Evolutionary conservation across 805 yeast genomes (phyloP), one percentile per base, ranked within the genome.

Genomic region (Wickerhamomyces xylosicus): DNA sequence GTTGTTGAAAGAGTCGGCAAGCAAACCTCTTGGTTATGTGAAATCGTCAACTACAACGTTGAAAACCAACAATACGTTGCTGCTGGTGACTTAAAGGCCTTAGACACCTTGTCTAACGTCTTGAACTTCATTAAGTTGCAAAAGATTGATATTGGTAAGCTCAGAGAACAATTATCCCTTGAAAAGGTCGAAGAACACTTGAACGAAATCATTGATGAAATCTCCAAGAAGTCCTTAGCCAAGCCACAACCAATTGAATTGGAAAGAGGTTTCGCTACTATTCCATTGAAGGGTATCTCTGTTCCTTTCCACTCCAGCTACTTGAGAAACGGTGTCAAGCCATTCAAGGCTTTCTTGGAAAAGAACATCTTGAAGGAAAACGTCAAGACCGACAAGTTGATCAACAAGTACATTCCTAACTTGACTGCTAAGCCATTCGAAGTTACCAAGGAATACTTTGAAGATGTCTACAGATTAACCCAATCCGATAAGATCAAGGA

Each of bases 271-370:
- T 90, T 85, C 54, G 97, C 99, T 33, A 90, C 92, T 56, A 92
- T 92, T 54, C 99, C 99, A 62, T 77, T 92, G 64, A 87, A 83
- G 72, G 98, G 98, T 54, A 92, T 92, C 50, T 86, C 96, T n/a
- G 99, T 92, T 60, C 99, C 99, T 47, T 92, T 92, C 97, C 99
- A 92, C 69, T 87, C 97, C 21, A 81, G 95, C n/a, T 92, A 94
- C 70, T 74, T 92, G 69, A 83, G 90, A 74, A 85, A 92, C 41
- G 99, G 99, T 67, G 99, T 92, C 44, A 90, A 89, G 67, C 98
- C 98, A 56, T 92, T 92, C 85, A 89, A 90, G 74, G 85, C 87
- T 68, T 92, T 92, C 81, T 74, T 92, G 70, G 79, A 80, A 62
- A 92, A 87, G 82, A 90, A 92, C 77, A 83, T 92, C 57, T 82